phyloP scores from a whole-genome alignment of 768 basidiomycete genomes.

The Cystobasidium tubakii region DNA sequence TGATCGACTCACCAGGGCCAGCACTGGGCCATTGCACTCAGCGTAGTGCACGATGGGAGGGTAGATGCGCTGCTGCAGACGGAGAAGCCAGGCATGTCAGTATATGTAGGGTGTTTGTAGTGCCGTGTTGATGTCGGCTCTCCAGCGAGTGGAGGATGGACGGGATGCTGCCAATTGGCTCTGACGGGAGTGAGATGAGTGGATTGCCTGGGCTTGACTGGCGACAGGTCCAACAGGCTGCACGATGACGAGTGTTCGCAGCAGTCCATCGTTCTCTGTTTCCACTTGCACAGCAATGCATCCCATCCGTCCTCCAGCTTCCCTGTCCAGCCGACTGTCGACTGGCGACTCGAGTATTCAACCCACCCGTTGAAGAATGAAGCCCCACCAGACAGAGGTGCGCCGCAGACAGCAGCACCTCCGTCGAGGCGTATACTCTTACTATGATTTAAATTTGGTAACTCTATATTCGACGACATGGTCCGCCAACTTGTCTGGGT shows the following conservation, averaged over 20 bases:
- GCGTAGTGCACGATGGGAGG: conserved; percentile 16
- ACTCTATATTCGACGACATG: conserved; percentile 7
- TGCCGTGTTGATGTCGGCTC: not conserved
- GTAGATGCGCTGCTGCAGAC: conserved; percentile 10
- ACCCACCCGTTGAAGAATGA: not conserved
- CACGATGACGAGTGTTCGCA: too few relatives aligned
- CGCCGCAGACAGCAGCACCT: not conserved
- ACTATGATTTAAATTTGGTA: conserved; percentile 13
- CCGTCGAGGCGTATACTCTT: conserved; percentile 26
- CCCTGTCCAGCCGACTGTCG: not conserved
- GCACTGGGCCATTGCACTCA: conserved; percentile 17
- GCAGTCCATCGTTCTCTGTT: too few relatives aligned
- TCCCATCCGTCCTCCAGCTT: not conserved
- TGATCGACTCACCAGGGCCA: conserved; percentile 32
- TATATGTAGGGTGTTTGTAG: not conserved
- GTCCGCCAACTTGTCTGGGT: conserved; percentile 33
- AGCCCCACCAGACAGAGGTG: conserved; percentile 20
- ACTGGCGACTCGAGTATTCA: not conserved
- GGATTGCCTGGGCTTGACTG: not conserved
- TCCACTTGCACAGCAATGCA: not conserved
- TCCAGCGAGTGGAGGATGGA: not conserved
- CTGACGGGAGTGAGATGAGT: not conserved
- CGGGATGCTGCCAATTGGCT: not conserved
- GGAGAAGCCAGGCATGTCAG: not conserved
- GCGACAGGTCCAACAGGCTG: too few relatives aligned